Evolutionary conservation across 495 filamentous ascomycete genomes (phyloP).

Genomic region (Xylaria scruposa): DNA sequence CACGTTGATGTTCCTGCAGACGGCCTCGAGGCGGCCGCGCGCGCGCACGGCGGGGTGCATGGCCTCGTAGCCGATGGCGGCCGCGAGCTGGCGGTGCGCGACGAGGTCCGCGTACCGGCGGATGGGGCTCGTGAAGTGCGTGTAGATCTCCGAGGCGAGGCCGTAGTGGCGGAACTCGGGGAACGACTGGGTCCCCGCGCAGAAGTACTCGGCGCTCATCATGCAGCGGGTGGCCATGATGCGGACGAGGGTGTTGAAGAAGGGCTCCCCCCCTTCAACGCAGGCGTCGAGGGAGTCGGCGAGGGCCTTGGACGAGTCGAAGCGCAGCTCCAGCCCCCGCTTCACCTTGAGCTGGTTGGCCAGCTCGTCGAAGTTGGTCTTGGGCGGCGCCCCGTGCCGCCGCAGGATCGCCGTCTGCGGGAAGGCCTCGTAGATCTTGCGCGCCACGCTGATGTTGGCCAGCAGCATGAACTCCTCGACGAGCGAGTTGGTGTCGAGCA

Average conservation of each 20-base stretch:
- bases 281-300: constrained; percentile 90
- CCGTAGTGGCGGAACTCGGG: constrained; percentile 97
- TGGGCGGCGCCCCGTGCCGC: constrained; percentile 88
- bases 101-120: constrained; percentile 94
- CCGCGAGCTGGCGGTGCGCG: constrained; percentile 91
- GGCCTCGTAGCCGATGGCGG: constrained; percentile 90
- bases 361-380: constrained; percentile 95
- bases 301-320: constrained; percentile 85
- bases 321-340: constrained; percentile 75
- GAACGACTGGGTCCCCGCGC: constrained; percentile 87
- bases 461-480: constrained; percentile 99
- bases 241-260: constrained; percentile 97
- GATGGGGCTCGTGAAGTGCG: constrained; percentile 97
- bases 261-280: constrained; percentile 81
- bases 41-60: constrained; percentile 77
- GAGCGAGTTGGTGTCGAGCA: constrained; percentile 94
- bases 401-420: constrained; percentile 94
- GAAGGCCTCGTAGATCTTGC: constrained; percentile 86
- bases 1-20: constrained; percentile 98
- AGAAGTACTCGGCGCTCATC: constrained; percentile 99
- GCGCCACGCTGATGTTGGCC: constrained; percentile 92
- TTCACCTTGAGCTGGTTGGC: constrained; percentile 86
- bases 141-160: constrained; percentile 94
- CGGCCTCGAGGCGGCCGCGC: constrained; percentile 82
- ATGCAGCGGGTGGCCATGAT: constrained; percentile 98